Evolutionary conservation across 2,329 filamentous ascomycete species (phyloP).

Genomic region (Colletotrichum godetiae): DNA sequence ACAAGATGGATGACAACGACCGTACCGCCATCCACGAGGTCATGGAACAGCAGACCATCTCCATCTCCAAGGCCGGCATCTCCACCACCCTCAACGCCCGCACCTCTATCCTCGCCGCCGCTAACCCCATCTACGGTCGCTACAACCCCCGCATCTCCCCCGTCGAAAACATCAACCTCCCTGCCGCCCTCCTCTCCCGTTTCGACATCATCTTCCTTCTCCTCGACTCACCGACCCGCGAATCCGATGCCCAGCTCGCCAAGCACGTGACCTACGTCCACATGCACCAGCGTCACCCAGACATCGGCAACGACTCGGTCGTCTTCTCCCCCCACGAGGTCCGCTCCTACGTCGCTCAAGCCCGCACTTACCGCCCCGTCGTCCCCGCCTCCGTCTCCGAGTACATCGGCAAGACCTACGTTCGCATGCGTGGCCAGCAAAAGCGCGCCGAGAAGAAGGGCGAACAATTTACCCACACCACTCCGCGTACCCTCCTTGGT

Average conservation of each 20-base stretch:
- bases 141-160: constrained; percentile 98
- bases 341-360: constrained; percentile 93
- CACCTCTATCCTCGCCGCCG: constrained; percentile 94
- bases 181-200: constrained; percentile 94
- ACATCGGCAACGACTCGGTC: constrained; percentile 69
- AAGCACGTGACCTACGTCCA: constrained; percentile 97
- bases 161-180: constrained; percentile 98
- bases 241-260: constrained; percentile 91
- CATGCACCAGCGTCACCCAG: constrained; percentile 95
- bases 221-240: constrained; percentile 90
- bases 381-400: constrained; percentile 89
- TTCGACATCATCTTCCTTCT: constrained; percentile 98
- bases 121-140: constrained; percentile 96
- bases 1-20: constrained; percentile 90
- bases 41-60: constrained; percentile 90
- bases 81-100: constrained; percentile 89
- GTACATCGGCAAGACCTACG: constrained; percentile 97
- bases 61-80: constrained; percentile 81
- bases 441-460: constrained; percentile 91
- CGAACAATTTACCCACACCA: constrained; percentile 94
- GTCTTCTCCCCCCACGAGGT: constrained; percentile 94
- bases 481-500: constrained; percentile 91
- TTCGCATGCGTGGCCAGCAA: constrained; percentile 91
- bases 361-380: constrained; percentile 86
- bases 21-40: constrained; percentile 88